phyloP scores from a whole-genome alignment of 768 basidiomycete genomes.

The Rhizopogon roseolus region DNA sequence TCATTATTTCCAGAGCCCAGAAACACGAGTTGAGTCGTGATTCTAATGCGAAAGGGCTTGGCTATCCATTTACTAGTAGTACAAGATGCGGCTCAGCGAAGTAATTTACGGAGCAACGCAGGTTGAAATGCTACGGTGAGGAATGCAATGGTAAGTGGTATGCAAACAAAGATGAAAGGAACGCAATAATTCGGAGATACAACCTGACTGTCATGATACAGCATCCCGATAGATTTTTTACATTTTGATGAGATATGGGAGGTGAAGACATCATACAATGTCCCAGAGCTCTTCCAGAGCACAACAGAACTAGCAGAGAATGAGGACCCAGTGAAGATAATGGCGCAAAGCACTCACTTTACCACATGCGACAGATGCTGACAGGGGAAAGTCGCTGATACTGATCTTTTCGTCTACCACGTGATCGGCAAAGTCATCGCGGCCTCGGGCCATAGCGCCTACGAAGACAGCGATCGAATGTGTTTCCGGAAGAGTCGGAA shows the following conservation, averaged over 20 bases:
- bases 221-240: conserved; percentile 7
- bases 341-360: conserved; percentile 56
- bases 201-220: conserved; percentile 4
- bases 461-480: conserved; percentile 94
- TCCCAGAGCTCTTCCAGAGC: conserved; percentile 95
- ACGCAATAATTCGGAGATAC: conserved; percentile 6
- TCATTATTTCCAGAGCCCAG: conserved; percentile 30
- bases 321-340: neutral
- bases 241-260: conserved; percentile 5
- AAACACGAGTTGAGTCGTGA: conserved; percentile 29
- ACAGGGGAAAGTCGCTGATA: conserved; percentile 90
- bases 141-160: neutral
- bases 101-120: conserved; percentile 19
- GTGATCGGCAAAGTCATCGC: conserved; percentile 95
- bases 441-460: conserved; percentile 96
- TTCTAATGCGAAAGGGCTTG: conserved; percentile 27
- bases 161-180: conserved; percentile 8
- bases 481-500: conserved; percentile 80
- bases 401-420: conserved; percentile 95
- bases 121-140: conserved; percentile 28
- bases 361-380: conserved; percentile 93
- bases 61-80: conserved; percentile 21
- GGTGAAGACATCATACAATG: conserved; percentile 51
- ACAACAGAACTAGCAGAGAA: conserved; percentile 67
- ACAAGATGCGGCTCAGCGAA: conserved; percentile 21